These are phyloP conservation scores for Stephanodiscus minutulus DNA, from an alignment of 108 stramenopile species.

Conservation along the genomic window DNA sequence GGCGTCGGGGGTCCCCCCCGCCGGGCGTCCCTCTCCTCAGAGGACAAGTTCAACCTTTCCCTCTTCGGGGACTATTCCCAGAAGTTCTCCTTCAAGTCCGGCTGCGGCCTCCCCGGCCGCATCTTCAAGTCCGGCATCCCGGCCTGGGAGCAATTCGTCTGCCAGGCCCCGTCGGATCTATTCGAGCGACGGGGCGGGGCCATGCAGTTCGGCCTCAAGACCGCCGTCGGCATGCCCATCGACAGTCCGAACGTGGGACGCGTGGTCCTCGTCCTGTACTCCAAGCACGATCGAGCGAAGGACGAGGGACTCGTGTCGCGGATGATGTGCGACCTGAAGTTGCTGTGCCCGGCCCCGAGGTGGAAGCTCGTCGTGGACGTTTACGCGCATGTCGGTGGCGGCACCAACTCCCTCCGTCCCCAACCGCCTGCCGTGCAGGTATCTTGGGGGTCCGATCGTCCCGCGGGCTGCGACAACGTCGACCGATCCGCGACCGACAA, in stretches of 20 bases:
- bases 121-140: conserved; percentile 65
- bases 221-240: conserved; percentile 83
- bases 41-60: conserved; percentile 70
- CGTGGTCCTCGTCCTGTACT: conserved; percentile 81
- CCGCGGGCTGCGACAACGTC: not conserved
- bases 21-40: conserved; percentile 33
- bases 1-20: not conserved
- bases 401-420: not conserved
- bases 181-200: conserved; percentile 90
- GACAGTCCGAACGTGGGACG: conserved; percentile 84
- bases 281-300: conserved; percentile 65
- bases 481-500: conserved; percentile 3
- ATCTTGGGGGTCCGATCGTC: not conserved
- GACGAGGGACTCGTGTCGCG: conserved; percentile 70
- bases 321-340: conserved; percentile 73
- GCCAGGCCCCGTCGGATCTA: conserved; percentile 66
- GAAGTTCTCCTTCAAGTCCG: conserved; percentile 85
- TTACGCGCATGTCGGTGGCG: not conserved
- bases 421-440: not conserved
- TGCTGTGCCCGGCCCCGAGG: conserved; percentile 81
- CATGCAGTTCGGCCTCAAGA: conserved; percentile 83
- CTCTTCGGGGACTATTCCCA: conserved; percentile 86
- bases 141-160: conserved; percentile 80
- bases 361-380: conserved; percentile 91
- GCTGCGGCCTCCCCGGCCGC: conserved; percentile 85